Conservation (phyloP, 1,284 basidiomycete genomes). For the Moniliophthora roreri region DNA sequence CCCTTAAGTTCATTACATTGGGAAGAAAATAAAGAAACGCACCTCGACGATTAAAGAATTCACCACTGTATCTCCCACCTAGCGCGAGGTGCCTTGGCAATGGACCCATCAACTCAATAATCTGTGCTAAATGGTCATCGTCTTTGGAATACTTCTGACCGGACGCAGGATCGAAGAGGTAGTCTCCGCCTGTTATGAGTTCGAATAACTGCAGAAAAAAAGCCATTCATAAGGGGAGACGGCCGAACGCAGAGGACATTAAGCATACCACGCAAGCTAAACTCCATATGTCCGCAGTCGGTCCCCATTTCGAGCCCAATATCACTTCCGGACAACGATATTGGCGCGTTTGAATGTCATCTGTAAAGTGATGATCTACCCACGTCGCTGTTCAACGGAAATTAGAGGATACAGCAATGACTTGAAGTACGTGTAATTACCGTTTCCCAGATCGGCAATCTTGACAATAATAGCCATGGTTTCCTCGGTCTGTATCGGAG, state of each 20-base stretch:
- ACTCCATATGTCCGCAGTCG: slow-evolving; percentile 96
- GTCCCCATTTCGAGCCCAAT: slow-evolving; percentile 91
- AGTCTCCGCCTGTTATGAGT: slow-evolving; percentile 87
- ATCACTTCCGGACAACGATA: slow-evolving; percentile 98
- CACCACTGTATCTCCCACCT: slow-evolving; percentile 90
- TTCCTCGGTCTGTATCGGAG: slow-evolving; percentile 54
- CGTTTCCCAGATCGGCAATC: slow-evolving; percentile 97
- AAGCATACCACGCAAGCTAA: slow-evolving; percentile 84
- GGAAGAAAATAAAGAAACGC: slow-evolving; percentile 20
- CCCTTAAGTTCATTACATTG: no score
- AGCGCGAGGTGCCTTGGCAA: slow-evolving; percentile 84
- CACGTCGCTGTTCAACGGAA: slow-evolving; percentile 61
- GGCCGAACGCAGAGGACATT: slow-evolving; percentile 3
- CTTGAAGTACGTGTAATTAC: slow-evolving; percentile 36
- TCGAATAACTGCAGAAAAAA: slow-evolving; percentile 72
- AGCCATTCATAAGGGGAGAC: neutral
- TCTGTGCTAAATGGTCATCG: slow-evolving; percentile 97
- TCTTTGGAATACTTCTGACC: slow-evolving; percentile 81
- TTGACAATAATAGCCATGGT: slow-evolving; percentile 86
- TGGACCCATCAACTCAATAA: slow-evolving; percentile 95
- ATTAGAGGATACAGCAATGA: slow-evolving; percentile 1
- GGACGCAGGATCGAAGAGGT: slow-evolving; percentile 84
- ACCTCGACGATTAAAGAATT: slow-evolving; percentile 96
- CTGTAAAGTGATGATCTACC: slow-evolving; percentile 92
- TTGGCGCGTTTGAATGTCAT: slow-evolving; percentile 96